phyloP scores from a whole-genome alignment of 805 yeast genomes.

The Yarrowia alimentaria region DNA sequence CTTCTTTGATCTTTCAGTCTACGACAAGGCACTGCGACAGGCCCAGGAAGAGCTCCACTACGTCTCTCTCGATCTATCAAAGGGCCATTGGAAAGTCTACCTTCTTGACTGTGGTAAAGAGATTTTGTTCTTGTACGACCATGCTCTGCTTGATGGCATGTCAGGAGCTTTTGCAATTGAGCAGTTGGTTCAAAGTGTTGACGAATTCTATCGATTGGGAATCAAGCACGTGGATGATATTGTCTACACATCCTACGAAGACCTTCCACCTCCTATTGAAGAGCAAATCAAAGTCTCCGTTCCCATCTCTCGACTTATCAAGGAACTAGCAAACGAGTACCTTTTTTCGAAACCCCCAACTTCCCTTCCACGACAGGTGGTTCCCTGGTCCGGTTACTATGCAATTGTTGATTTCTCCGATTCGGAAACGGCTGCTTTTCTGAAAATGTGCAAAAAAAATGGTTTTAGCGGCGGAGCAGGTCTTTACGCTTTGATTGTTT shows the following conservation, averaged over 20 bases:
- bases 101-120: constrained; percentile 22
- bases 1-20: background rate
- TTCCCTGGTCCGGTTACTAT: background rate
- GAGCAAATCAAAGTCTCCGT: background rate
- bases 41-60: background rate
- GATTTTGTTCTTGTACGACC: constrained; percentile 33
- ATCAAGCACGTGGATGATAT: background rate
- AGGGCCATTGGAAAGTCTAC: constrained; percentile 33
- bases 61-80: background rate
- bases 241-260: background rate
- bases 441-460: background rate
- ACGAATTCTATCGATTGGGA: background rate
- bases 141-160: constrained; percentile 34
- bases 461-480: constrained; percentile 1
- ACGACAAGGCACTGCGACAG: background rate
- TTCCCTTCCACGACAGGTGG: background rate
- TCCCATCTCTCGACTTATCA: background rate
- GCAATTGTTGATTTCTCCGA: background rate
- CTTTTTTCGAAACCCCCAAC: background rate
- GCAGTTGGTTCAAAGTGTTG: background rate
- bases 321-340: constrained; percentile 7
- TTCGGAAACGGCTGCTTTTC: background rate
- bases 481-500: background rate
- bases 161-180: constrained; percentile 29
- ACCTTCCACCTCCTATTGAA: background rate